Evolutionary conservation across 495 filamentous ascomycete genomes (phyloP).

Genomic region (Haplographium delicatum): DNA sequence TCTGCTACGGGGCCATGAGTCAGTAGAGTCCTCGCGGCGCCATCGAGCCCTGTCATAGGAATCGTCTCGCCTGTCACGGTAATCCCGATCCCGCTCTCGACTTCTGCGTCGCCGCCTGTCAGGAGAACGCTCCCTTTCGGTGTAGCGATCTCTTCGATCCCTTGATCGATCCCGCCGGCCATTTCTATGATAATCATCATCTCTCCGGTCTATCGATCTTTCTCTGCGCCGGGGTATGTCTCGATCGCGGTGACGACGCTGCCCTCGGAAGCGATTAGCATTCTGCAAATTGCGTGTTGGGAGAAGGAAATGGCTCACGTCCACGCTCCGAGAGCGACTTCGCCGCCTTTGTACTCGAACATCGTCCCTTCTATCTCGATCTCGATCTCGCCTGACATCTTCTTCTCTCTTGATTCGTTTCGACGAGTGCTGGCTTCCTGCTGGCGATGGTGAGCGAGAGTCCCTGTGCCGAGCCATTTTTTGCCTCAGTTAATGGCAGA

Average conservation of each 20-base stretch:
- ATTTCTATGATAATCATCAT: slow-evolving; percentile 60
- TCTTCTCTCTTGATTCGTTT: slow-evolving; percentile 70
- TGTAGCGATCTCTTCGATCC: slow-evolving; percentile 59
- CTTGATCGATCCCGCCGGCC: slow-evolving; percentile 58
- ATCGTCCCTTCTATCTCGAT: slow-evolving; percentile 42
- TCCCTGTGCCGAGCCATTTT: slow-evolving; percentile 84
- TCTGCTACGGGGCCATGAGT: slow-evolving; percentile 64
- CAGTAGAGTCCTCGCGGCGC: slow-evolving; percentile 72
- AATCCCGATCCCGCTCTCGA: slow-evolving; percentile 71
- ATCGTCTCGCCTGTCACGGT: slow-evolving; percentile 72
- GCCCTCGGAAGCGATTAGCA: slow-evolving; percentile 28
- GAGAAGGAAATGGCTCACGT: slow-evolving; percentile 46
- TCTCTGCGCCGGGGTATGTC: slow-evolving; percentile 66
- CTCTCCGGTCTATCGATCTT: slow-evolving; percentile 66
- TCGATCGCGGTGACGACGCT: slow-evolving; percentile 45
- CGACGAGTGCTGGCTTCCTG: slow-evolving; percentile 79
- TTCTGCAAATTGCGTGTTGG: not conserved
- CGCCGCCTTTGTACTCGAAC: slow-evolving; percentile 49
- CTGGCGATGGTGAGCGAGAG: slow-evolving; percentile 93
- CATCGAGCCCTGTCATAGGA: slow-evolving; percentile 66
- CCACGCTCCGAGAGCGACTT: slow-evolving; percentile 63
- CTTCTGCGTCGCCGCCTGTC: slow-evolving; percentile 54
- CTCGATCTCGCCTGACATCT: slow-evolving; percentile 66
- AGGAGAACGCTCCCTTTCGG: slow-evolving; percentile 49
- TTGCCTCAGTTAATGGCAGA: slow-evolving; percentile 58